Base-by-base conservation (phyloP, 2,329 filamentous ascomycete species). In the Harringtonia aguacate region DNA sequence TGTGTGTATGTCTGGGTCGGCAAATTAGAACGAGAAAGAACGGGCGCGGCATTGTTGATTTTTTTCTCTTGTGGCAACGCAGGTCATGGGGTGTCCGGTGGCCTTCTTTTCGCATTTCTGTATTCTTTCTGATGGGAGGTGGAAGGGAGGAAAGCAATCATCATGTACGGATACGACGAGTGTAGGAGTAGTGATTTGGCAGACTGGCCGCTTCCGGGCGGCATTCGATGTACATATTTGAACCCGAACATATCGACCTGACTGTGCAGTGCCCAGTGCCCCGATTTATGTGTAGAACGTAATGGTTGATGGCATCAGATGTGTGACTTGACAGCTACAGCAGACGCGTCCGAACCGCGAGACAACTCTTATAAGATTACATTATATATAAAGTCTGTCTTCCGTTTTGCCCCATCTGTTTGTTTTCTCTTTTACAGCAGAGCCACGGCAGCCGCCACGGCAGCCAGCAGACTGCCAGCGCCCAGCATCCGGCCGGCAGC, bases 401-500 rank as follows among this genome's bases (percentile, higher is more conserved):
- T n/a, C n/a, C n/a, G n/a, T n/a, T n/a, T n/a, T n/a, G n/a, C n/a
- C n/a, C n/a, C 24, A 6, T 10, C 14, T 21, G 3, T 13, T 24
- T n/a, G 6, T 36, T n/a, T 27, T 27, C 27, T 22, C 9, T 9
- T 33, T 51, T 55, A 63, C 39, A 62, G 48, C 13, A 60, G 44
- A 40, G 55, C 59, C 22, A 58, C 51, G n/a, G 55, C 55, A 34
- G 54, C 60, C 9, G 57, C 59, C 22, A 61, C 54, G 13, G 53
- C 58, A 14, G 55, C 56, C 33, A 62, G 42, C 24, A 61, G 40
- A 30, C 56, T 50, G 38, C 58, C 58, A 2, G 56, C 57, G 45
- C 57, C 53, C 17, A 60, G 36, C n/a, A 44, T 53, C 22, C 58
- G 49, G 37, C 55, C 53, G 8, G 52, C 54, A n/a, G 52, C 55